Base-by-base conservation (phyloP, 805 yeast genomes). In the Candida arabinofermentans region DNA sequence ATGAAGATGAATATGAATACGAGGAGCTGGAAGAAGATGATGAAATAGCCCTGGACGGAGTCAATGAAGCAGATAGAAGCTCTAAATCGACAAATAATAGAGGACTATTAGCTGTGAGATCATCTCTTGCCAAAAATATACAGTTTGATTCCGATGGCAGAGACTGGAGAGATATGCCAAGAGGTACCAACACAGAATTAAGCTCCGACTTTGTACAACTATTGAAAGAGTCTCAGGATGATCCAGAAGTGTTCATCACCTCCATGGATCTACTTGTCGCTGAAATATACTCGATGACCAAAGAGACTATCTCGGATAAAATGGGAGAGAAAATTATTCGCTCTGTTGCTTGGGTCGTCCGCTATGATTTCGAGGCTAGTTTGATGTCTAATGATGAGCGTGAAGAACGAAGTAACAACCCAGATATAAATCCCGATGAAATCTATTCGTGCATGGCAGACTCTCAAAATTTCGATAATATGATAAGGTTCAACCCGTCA, bases 101-200 rank as follows among this genome's bases (percentile, higher is more conserved):
- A 19, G 24, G 35, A 8, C 21, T 22, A n/a, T 5, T 33, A 4
- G 71, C 74, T 1, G 60, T 65, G 1, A 54, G 75, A 46, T 57
- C 70, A 3, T 44, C 54, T 8, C 47, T 53, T 2, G 55, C 63
- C 1, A 48, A 49, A 12, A 49, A 47, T 4, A 62, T 75, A 29
- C 79, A 75, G 37, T 74, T 77, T 56, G 86, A 80, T 55, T 72
- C 75, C 22, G 57, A 68, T 35, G 87, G 86, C 0, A 66, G 76
- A 27, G 89, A 83, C 61, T 81, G 89, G 86, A 64, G 88, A 51
- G 89, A 82, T 58, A 67, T 81, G 10, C 83, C 86, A 3, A 64
- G 88, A 37, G 86, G 78, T 3, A 66, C 66, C 1, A 83, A 83
- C 54, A 59, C 63, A 10, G 59, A 63, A 27, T 64, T 67, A 36